These are phyloP conservation scores for Annulohypoxylon truncatum DNA, from an alignment of 2,329 filamentous ascomycete species.

Conservation along the genomic window DNA sequence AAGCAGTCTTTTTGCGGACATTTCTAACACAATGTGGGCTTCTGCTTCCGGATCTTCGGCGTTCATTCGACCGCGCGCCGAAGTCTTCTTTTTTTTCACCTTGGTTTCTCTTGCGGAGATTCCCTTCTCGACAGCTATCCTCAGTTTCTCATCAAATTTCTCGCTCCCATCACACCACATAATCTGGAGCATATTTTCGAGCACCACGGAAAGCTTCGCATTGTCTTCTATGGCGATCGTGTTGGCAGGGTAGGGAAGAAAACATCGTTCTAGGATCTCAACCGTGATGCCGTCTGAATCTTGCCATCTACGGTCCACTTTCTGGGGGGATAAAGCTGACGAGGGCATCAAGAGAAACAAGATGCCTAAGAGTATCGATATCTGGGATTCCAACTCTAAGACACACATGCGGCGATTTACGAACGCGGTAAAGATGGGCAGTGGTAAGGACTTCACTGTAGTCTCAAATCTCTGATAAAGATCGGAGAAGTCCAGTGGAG, in stretches of 20 bases:
- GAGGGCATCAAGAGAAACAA: constrained; percentile 60
- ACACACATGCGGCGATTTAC: constrained; percentile 56
- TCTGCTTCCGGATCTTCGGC: constrained; percentile 53
- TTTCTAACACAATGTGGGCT: constrained; percentile 58
- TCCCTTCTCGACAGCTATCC: constrained; percentile 57
- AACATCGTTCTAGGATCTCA: constrained; percentile 66
- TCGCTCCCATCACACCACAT: constrained; percentile 55
- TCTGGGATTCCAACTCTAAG: constrained; percentile 54
- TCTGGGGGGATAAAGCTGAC: constrained; percentile 59
- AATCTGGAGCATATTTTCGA: constrained; percentile 73
- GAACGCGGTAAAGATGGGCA: constrained; percentile 68
- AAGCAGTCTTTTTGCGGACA: constrained; percentile 59
- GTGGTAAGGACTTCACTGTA: constrained; percentile 67
- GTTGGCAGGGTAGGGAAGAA: constrained; percentile 73
- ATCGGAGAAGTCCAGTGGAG: constrained; percentile 57
- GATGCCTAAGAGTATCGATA: constrained; percentile 59
- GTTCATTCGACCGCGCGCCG: constrained; percentile 35
- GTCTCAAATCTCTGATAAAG: constrained; percentile 71
- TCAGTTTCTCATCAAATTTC: constrained; percentile 53
- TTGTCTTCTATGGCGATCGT: constrained; percentile 73
- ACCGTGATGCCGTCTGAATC: constrained; percentile 56
- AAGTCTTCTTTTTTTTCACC: constrained; percentile 54
- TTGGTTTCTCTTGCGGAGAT: constrained; percentile 63
- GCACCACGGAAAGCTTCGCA: constrained; percentile 74
- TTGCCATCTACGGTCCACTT: constrained; percentile 54